These are phyloP conservation scores for Sporothrix dimorphospora DNA, from an alignment of 2,329 filamentous ascomycete genomes.

Conservation along the genomic window DNA sequence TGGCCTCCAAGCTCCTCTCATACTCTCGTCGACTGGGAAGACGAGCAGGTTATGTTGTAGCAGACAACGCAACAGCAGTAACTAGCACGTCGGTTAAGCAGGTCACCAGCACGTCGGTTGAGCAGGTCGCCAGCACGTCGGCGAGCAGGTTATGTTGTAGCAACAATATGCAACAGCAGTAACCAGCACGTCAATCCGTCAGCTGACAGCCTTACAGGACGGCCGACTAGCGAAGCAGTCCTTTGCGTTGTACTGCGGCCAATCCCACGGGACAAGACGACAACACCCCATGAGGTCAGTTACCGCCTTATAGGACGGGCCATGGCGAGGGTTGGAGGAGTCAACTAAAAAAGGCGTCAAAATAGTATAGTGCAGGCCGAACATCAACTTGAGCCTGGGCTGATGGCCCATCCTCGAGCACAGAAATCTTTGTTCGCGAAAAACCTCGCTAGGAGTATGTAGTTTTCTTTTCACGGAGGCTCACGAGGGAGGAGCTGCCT, in stretches of 20 bases:
- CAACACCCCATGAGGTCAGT: not conserved
- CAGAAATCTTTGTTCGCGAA: no score
- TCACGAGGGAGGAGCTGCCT: not conserved
- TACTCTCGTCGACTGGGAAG: no score
- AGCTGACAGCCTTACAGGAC: not conserved
- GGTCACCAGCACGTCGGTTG: no score
- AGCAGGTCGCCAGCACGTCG: no score
- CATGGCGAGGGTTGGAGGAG: not conserved
- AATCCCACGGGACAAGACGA: not conserved
- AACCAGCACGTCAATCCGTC: not conserved
- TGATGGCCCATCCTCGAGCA: no score
- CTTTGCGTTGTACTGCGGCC: conserved; percentile 2
- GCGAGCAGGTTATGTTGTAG: no score
- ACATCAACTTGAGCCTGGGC: no score
- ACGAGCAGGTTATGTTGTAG: not conserved
- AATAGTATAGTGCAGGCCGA: no score
- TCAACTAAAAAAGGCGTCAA: not conserved
- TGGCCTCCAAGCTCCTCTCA: no score
- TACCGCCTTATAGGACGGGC: not conserved
- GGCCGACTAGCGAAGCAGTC: no score
- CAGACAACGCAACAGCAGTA: not conserved
- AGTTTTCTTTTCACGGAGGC: not conserved
- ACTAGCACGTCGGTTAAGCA: not conserved
- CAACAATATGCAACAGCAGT: no score
- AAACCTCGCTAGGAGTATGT: not conserved